These are phyloP conservation scores for Mytilinidion resinicola DNA, from an alignment of 495 filamentous ascomycete species.

Conservation along the genomic window DNA sequence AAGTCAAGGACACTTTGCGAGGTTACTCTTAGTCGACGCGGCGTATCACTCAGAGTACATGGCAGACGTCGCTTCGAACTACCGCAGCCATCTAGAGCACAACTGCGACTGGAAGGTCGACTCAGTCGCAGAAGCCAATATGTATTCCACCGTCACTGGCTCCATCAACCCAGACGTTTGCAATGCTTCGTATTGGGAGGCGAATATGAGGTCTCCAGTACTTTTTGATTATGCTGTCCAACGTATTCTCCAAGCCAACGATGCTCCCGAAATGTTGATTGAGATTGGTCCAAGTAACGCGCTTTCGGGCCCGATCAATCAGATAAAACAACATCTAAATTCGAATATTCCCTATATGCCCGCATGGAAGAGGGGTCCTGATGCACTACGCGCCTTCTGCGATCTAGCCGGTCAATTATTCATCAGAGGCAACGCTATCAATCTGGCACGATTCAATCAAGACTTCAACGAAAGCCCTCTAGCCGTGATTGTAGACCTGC, in stretches of 20 bases:
- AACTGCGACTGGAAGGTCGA: background rate
- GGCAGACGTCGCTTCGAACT: conserved; percentile 1
- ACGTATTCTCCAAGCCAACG: background rate
- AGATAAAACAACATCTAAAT: conserved; percentile 20
- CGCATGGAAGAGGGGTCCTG: background rate
- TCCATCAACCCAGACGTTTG: conserved; percentile 28
- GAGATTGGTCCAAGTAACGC: conserved; percentile 36
- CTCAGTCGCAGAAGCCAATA: conserved; percentile 6
- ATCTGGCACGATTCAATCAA: conserved; percentile 1
- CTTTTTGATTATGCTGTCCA: conserved; percentile 49
- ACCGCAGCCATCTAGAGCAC: background rate
- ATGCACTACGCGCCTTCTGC: background rate
- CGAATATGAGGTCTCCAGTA: conserved; percentile 28
- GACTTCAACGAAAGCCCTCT: background rate
- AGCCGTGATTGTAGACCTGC: conserved; percentile 1
- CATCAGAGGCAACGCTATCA: background rate
- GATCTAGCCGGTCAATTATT: conserved; percentile 1
- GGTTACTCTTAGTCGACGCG: conserved; percentile 16
- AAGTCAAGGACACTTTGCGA: conserved; percentile 12
- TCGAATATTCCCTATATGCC: background rate
- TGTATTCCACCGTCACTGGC: background rate
- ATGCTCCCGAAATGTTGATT: conserved; percentile 16
- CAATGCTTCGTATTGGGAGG: conserved; percentile 17
- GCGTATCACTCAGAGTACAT: conserved; percentile 24
- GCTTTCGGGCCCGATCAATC: conserved; percentile 29